Conservation (phyloP, 164 flowering plant genomes). For the Euptelea pleiosperma region DNA sequence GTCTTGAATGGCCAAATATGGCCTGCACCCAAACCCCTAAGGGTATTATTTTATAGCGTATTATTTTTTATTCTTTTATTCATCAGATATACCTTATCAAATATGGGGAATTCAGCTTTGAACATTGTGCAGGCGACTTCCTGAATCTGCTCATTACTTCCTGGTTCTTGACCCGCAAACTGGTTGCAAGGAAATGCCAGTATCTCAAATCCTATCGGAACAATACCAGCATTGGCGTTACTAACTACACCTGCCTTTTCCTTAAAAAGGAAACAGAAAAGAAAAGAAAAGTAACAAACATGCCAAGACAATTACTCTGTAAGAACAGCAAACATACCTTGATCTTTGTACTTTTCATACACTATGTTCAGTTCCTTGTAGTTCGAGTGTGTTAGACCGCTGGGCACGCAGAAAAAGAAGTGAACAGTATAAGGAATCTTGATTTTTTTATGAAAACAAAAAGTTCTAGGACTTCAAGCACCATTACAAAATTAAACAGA, state of each 20-base stretch:
- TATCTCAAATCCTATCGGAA: slow-evolving; percentile 68
- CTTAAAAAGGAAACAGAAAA: neutral
- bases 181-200: slow-evolving; percentile 98
- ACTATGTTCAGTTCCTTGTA: slow-evolving; percentile 77
- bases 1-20: neutral
- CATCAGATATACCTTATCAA: slow-evolving; percentile 61
- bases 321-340: slow-evolving; percentile 49
- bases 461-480: neutral
- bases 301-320: too few species aligned
- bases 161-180: slow-evolving; percentile 86
- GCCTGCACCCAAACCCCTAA: neutral
- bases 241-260: neutral
- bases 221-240: neutral
- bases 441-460: too few species aligned
- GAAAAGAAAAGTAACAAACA: neutral
- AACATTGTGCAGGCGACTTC: slow-evolving; percentile 66
- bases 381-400: slow-evolving; percentile 79
- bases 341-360: slow-evolving; percentile 72
- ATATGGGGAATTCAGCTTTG: slow-evolving; percentile 92
- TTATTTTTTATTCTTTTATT: neutral
- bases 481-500: neutral
- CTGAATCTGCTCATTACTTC: slow-evolving; percentile 68
- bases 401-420: slow-evolving; percentile 29
- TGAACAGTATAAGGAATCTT: neutral
- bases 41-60: too few species aligned